Evolutionary conservation across 192 early-diverging fungal genomes (phyloP).

Genomic region (Coemansia javaensis): DNA sequence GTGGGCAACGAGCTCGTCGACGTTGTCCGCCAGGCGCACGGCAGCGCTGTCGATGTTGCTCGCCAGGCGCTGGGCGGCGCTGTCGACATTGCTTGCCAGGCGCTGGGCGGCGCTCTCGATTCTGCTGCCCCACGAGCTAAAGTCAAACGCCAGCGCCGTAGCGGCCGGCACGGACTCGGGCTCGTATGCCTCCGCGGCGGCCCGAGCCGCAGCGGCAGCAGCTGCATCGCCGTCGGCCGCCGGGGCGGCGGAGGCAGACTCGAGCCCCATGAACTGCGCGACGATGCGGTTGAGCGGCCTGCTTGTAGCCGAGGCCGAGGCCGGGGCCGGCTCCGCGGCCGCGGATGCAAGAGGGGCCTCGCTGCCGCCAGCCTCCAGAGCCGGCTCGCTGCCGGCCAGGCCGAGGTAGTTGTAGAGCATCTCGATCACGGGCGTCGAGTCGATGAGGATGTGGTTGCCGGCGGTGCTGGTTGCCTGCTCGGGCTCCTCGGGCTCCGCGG

Average conservation of each 20-base stretch:
- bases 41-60: not conserved
- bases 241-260: not conserved
- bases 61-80: not conserved
- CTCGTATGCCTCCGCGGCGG: no score
- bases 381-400: not conserved
- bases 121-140: slow-evolving; percentile 32
- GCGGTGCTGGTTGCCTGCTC: not conserved
- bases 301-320: not conserved
- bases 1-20: not conserved
- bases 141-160: slow-evolving; percentile 15
- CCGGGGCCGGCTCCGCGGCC: not conserved
- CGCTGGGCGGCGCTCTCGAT: slow-evolving; percentile 32
- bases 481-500: slow-evolving; percentile 2
- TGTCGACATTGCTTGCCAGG: slow-evolving; percentile 28
- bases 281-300: slow-evolving; percentile 9
- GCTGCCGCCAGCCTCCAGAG: no score
- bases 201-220: not conserved
- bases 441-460: slow-evolving; percentile 5
- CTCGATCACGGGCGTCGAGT: slow-evolving; percentile 28
- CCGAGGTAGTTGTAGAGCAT: slow-evolving; percentile 40
- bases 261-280: not conserved
- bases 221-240: not conserved
- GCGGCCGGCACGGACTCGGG: no score
- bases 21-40: not conserved
- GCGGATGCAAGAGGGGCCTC: not conserved